A percentile compares a stretch with the other conserved stretches of the same genome.
These are phyloP conservation scores for Murraya koenigii DNA, from an alignment of 345 rosid genomes.

Conservation along the genomic window DNA sequence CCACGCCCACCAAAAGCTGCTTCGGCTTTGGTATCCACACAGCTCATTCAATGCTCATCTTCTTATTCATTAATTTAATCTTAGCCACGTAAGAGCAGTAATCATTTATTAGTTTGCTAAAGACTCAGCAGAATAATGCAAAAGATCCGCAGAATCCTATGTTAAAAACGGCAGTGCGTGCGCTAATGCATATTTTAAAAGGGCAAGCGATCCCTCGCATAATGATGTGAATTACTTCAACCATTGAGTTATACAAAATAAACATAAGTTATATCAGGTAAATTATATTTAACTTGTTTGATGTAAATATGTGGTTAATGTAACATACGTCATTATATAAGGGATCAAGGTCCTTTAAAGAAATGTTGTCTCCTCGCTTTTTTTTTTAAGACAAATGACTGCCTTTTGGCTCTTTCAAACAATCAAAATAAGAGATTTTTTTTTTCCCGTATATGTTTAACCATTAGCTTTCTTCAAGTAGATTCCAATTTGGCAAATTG, in stretches of 20 bases:
- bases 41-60: not conserved
- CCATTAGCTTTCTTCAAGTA: not conserved
- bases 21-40: not conserved
- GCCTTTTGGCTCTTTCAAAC: not conserved
- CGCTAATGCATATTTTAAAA: not conserved
- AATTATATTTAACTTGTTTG: too few relatives aligned
- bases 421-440: not conserved
- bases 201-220: too few relatives aligned
- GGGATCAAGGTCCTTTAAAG: not conserved
- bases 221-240: too few relatives aligned
- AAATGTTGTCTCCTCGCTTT: not conserved
- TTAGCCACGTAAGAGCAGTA: too few relatives aligned
- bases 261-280: too few relatives aligned
- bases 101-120: not conserved
- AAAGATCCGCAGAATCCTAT: constrained; percentile 4
- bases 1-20: too few relatives aligned
- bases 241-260: too few relatives aligned
- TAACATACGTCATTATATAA: too few relatives aligned
- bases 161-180: not conserved
- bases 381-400: not conserved
- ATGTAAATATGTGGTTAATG: too few relatives aligned
- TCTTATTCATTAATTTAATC: not conserved
- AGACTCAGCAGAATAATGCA: not conserved
- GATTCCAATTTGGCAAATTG: not conserved
- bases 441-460: not conserved